These are phyloP conservation scores for Yamadazyma scolyti DNA, from an alignment of 805 yeast genomes.

Conservation along the genomic window DNA sequence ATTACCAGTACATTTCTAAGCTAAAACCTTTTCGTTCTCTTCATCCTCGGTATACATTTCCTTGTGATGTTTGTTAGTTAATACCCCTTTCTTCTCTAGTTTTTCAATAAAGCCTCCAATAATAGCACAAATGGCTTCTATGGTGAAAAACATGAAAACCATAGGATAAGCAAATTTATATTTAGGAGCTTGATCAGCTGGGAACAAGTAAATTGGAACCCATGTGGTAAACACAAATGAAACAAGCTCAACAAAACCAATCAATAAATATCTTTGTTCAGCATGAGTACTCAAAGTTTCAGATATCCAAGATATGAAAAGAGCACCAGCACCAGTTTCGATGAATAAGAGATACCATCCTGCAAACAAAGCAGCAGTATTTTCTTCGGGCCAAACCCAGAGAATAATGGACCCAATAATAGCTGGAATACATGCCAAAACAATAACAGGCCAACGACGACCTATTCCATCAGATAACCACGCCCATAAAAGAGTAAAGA, in stretches of 20 bases:
- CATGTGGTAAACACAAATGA: constrained; percentile 29
- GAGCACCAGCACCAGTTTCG: constrained; percentile 12
- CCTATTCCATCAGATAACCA: constrained; percentile 9
- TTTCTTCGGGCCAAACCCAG: constrained; percentile 15
- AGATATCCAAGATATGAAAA: constrained; percentile 9
- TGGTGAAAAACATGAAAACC: constrained; percentile 14
- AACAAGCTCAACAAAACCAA: constrained; percentile 21
- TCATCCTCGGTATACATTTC: constrained; percentile 2
- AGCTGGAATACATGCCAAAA: constrained; percentile 8
- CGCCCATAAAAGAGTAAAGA: constrained; percentile 7
- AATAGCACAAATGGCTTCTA: constrained; percentile 17
- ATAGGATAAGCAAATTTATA: constrained; percentile 29
- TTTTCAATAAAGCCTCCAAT: constrained; percentile 3
- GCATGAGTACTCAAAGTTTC: constrained; percentile 8
- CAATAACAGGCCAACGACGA: constrained; percentile 6
- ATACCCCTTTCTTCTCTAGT: constrained; percentile 5
- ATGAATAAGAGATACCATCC: constrained; percentile 13
- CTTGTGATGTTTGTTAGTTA: constrained; percentile 4
- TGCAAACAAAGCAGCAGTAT: constrained; percentile 14
- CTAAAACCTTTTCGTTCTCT: background rate
- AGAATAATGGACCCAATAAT: constrained; percentile 13
- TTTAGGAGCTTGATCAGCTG: constrained; percentile 29
- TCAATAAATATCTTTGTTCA: constrained; percentile 9
- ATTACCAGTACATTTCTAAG: no score
- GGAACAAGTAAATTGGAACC: constrained; percentile 28